A percentile compares a stretch with the other conserved stretches of the same genome.
These are phyloP conservation scores for Ophiocordyceps unilateralis DNA, from an alignment of 2,329 filamentous ascomycete genomes.

Conservation along the genomic window DNA sequence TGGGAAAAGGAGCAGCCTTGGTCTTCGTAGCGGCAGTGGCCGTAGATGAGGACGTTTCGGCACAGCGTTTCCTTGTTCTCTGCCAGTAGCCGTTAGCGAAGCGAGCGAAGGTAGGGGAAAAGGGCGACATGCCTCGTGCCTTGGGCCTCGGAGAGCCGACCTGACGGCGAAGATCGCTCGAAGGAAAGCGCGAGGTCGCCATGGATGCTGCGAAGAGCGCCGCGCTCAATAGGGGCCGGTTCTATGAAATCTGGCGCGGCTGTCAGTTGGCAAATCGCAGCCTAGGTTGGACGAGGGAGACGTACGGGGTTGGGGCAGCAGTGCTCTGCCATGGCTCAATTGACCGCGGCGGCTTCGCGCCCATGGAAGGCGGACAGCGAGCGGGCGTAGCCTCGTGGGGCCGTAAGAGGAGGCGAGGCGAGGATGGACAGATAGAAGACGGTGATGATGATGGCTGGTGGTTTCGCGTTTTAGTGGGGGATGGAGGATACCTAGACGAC, in stretches of 20 bases:
- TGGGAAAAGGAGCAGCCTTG: slow-evolving; percentile 86
- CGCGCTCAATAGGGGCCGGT: slow-evolving; percentile 17
- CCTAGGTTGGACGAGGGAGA: background rate
- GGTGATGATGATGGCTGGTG: background rate
- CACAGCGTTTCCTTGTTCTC: slow-evolving; percentile 82
- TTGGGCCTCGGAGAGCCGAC: slow-evolving; percentile 40
- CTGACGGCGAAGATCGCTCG: slow-evolving; percentile 30
- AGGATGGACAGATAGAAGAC: background rate
- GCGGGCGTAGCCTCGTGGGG: background rate
- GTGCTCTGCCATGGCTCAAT: slow-evolving; percentile 31
- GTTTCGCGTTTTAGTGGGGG: background rate
- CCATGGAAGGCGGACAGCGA: slow-evolving; percentile 16
- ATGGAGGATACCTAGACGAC: too few relatives aligned
- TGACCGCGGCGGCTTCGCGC: slow-evolving; percentile 21
- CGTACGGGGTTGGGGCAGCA: slow-evolving; percentile 16
- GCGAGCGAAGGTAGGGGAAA: background rate
- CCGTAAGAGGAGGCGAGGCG: slow-evolving; percentile 7
- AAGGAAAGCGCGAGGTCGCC: slow-evolving; percentile 27
- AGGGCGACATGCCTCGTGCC: slow-evolving; percentile 28
- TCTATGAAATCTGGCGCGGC: slow-evolving; percentile 23
- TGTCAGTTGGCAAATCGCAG: background rate
- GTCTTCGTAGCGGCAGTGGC: slow-evolving; percentile 82
- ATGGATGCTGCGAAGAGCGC: slow-evolving; percentile 15
- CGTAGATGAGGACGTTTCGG: slow-evolving; percentile 85
- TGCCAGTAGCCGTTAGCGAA: slow-evolving; percentile 12